A percentile compares a stretch with the other conserved stretches of the same genome.
Conservation (phyloP, 2,329 filamentous ascomycete species). For the Ophiostoma fasciatum region DNA sequence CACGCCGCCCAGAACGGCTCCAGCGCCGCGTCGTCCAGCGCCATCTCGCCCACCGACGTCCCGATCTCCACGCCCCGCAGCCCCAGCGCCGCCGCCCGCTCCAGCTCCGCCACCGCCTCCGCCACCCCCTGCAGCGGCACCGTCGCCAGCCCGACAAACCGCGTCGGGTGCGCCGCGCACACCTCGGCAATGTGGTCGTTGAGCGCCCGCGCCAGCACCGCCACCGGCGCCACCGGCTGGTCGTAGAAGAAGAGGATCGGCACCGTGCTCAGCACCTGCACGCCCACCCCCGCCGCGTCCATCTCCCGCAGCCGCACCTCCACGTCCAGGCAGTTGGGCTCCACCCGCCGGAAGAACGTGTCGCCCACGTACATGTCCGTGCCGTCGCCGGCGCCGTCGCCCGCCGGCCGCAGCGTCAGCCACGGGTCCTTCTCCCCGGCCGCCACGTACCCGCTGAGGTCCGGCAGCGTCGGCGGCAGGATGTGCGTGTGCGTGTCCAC, state of each 20-base stretch:
- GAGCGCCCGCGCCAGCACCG: slow-evolving; percentile 1
- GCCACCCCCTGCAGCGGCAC: slow-evolving; percentile 1
- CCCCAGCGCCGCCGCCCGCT: neutral
- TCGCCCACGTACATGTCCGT: slow-evolving; percentile 3
- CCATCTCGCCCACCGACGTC: neutral
- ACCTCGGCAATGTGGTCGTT: slow-evolving; percentile 1
- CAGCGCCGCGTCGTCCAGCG: neutral
- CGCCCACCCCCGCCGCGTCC: slow-evolving; percentile 2
- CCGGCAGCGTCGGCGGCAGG: neutral
- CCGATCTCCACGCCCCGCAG: slow-evolving; percentile 2
- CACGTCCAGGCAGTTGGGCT: slow-evolving; percentile 2
- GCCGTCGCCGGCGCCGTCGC: neutral
- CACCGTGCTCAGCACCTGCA: slow-evolving; percentile 2
- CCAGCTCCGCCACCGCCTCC: neutral
- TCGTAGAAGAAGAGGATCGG: slow-evolving; percentile 4
- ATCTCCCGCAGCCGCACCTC: neutral
- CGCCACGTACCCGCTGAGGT: neutral
- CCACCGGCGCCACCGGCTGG: neutral
- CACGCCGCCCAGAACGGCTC: slow-evolving; percentile 2
- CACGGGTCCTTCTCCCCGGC: neutral
- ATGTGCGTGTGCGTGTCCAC: slow-evolving; percentile 3
- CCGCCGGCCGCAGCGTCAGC: neutral
- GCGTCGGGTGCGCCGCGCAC: neutral
- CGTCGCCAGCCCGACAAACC: slow-evolving; percentile 1
- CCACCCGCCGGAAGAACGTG: slow-evolving; percentile 1